Evolutionary conservation across 2,329 filamentous ascomycete species (phyloP), one percentile per base, ranked within the genome.

Genomic region (Verticillium klebahnii): DNA sequence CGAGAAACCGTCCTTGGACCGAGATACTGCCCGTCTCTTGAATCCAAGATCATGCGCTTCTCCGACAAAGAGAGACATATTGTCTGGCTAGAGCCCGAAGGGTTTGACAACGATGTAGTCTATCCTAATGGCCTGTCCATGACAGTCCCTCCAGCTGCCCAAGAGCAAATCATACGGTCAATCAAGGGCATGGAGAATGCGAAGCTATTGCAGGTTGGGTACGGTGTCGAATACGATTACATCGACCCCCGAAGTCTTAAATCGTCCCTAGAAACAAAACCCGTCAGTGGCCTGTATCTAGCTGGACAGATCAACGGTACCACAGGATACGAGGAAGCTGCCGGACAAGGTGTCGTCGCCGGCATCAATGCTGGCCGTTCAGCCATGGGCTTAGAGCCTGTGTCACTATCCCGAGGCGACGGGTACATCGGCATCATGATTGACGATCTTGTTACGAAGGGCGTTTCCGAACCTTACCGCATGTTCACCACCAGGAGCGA

Each of bases 401-500:
- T 96, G 64, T 85, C 85, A 0, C 79, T 99, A 34, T 88, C 88
- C 8, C 85, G 95, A 66, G 89, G 90, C 1, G 94, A 99, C 74
- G 93, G 92, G 14, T 99, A 97, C 74, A 98, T 99, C 70, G 95
- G 95, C 67, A 90, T 99, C 77, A 97, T 99, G 93, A 93, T 99
- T 69, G 95, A 99, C 75, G 95, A 99, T 73, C 86, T 99, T 40
- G 89, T 96, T 71, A 98, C 94, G 25, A 98, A 97, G 76, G 95
- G 95, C 57, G 95, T 99, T 34, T 93, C 91, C 2, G 95, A 99
- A 72, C 95, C 95, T 1, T 99, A 99, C 76, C 88, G 95, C 67
- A 98, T 99, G 93, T 99, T 99, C 79, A 99, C 95, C 2, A 91
- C 91, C 6, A 88, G 95, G 66, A 96, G 91, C 77, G 95, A 99